Evolutionary conservation across 352 stramenopile species (phyloP).

Genomic region (Pythium apleroticum): DNA sequence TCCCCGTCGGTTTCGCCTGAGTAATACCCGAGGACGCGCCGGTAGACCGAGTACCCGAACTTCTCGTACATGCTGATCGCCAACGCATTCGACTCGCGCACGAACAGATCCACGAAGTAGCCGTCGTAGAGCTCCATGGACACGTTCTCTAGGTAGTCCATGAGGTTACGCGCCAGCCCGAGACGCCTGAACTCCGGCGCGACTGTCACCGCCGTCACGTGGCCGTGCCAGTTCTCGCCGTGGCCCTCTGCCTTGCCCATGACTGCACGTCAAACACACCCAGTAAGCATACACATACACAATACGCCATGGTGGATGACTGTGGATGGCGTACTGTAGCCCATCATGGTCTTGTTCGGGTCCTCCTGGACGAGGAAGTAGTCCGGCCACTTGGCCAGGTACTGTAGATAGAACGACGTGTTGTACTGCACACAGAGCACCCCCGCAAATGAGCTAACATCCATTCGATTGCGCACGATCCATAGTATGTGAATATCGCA

Average conservation of each 20-base stretch:
- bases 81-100: slow-evolving; percentile 93
- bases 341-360: slow-evolving; percentile 93
- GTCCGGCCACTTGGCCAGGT: slow-evolving; percentile 96
- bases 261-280: slow-evolving; percentile 49
- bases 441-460: neutral
- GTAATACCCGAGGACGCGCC: slow-evolving; percentile 92
- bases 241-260: slow-evolving; percentile 96
- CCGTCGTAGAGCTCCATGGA: slow-evolving; percentile 86
- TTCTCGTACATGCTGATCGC: slow-evolving; percentile 94
- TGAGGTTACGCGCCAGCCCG: slow-evolving; percentile 91
- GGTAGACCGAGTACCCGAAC: slow-evolving; percentile 92
- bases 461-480: slow-evolving; percentile 8
- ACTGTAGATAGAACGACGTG: slow-evolving; percentile 97
- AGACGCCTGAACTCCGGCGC: slow-evolving; percentile 93
- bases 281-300: slow-evolving; percentile 5
- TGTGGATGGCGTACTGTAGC: slow-evolving; percentile 72
- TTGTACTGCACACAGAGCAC: slow-evolving; percentile 84
- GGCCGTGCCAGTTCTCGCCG: slow-evolving; percentile 95
- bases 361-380: slow-evolving; percentile 95
- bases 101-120: slow-evolving; percentile 99
- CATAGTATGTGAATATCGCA: neutral
- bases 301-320: neutral
- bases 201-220: slow-evolving; percentile 98
- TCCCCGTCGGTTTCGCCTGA: slow-evolving; percentile 77
- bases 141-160: slow-evolving; percentile 93